Evolutionary conservation across 208 protist species (phyloP), one percentile per base, ranked within the genome.

Genomic region (Leishmania lainsoni): DNA sequence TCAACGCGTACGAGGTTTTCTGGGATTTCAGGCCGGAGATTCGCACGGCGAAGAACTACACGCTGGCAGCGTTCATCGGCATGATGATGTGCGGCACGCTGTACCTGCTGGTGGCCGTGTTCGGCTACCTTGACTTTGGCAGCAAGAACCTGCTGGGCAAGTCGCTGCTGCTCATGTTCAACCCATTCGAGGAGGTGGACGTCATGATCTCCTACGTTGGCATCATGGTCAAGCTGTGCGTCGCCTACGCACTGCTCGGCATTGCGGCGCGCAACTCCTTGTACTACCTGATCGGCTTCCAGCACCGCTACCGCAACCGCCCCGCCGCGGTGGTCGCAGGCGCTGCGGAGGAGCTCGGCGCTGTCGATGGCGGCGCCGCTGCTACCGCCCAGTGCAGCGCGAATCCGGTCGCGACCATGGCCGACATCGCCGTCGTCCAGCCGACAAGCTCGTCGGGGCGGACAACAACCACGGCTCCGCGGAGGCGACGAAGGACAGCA

Each of bases 51-150:
- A 70, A 79, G 49, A 75, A 80, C 39, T 91, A 89, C 79, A 93
- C 87, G 56, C 83, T 86, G 66, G 66, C 83, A 42, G 80, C 87
- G 32, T 61, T 75, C 35, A 80, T 94, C 45, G 90, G 85, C 45
- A 88, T 94, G 84, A n/a, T 87, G 54, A 69, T 96, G 49, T 93
- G 86, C 75, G 82, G 80, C 48, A 79, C 76, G 12, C 75, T 96
- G 12, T 94, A 94, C 85, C 73, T 92, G 66, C 32, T 86, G 16
- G 81, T 92, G 45, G 83, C 74, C 42, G 76, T 94, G 39, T 92
- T 94, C 68, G 92, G 91, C 16, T 93, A 94, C 83, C 80, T 92
- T 65, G 89, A 94, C 76, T 96, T 96, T 84, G 88, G 83, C 52
- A 72, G 63, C 59, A 20, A 75, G 35, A 78, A 83, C 17, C 83